Percentiles rank a stretch among this genome's conserved stretches.
Conservation (phyloP, 305 asterid genomes). For the Ilex paraguariensis region DNA sequence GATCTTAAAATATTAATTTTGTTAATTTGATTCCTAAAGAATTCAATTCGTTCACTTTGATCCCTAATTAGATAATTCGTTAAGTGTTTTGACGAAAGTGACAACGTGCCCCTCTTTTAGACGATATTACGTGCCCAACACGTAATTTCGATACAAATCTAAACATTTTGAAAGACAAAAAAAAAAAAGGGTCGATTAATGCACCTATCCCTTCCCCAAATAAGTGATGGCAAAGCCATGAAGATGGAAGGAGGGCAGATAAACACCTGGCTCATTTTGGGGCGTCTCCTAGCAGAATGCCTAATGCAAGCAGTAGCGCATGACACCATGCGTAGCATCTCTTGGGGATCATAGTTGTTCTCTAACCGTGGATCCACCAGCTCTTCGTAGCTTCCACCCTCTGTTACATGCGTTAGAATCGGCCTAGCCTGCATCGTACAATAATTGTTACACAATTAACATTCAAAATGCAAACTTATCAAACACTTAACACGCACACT, state of each 20-base stretch:
- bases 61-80: too few species aligned
- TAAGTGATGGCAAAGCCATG: neutral
- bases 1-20: too few species aligned
- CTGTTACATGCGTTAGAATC: constrained; percentile 29
- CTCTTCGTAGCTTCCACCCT: constrained; percentile 47
- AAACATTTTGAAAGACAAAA: too few species aligned
- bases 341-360: constrained; percentile 39
- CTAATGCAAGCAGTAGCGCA: constrained; percentile 52
- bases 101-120: too few species aligned
- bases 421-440: constrained; percentile 49
- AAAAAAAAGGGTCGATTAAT: neutral
- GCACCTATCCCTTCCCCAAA: neutral
- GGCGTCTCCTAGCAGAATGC: constrained; percentile 58
- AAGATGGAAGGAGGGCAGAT: too few species aligned
- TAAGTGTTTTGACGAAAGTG: too few species aligned
- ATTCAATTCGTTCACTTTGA: too few species aligned
- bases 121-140: too few species aligned
- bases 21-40: too few species aligned
- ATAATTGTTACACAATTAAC: neutral
- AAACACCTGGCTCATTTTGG: constrained; percentile 67
- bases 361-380: constrained; percentile 51
- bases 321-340: constrained; percentile 53
- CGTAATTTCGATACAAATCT: too few species aligned
- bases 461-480: neutral
- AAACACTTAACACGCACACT: too few species aligned